A percentile compares a stretch with the other conserved stretches of the same genome.
These are phyloP conservation scores for Ophiocordyceps camponoti-saundersi DNA, from an alignment of 2,329 filamentous ascomycete genomes.

Conservation along the genomic window DNA sequence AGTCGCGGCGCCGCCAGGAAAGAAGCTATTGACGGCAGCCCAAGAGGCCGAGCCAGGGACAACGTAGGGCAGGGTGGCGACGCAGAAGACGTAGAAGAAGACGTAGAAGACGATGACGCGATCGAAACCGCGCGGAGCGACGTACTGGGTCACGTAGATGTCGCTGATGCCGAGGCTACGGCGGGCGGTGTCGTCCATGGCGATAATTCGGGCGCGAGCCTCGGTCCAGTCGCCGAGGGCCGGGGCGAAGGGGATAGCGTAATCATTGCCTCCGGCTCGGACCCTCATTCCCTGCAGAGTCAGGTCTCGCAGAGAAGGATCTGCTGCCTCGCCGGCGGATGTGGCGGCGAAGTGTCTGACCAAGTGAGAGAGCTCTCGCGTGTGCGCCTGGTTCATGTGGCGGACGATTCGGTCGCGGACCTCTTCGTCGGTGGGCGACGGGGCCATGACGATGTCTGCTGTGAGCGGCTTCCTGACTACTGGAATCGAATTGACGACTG, in stretches of 20 bases:
- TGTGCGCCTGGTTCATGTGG: constrained; percentile 82
- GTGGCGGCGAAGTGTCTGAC: constrained; percentile 54
- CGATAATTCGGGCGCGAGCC: constrained; percentile 51
- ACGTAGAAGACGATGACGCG: constrained; percentile 36
- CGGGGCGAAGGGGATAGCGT: constrained; percentile 48
- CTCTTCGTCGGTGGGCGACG: constrained; percentile 9
- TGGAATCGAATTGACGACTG: too few relatives aligned
- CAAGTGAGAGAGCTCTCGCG: constrained; percentile 56
- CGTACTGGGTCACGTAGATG: constrained; percentile 23
- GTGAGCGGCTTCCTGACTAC: too few relatives aligned
- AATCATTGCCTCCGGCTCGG: constrained; percentile 24
- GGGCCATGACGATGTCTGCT: constrained; percentile 5
- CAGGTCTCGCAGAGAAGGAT: constrained; percentile 45
- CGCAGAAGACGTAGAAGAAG: constrained; percentile 33
- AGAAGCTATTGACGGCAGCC: constrained; percentile 27
- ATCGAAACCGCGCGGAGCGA: constrained; percentile 26
- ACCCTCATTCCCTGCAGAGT: constrained; percentile 47
- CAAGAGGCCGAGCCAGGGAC: constrained; percentile 32
- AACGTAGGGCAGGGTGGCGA: constrained; percentile 30
- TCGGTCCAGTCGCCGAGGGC: constrained; percentile 53
- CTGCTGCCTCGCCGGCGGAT: constrained; percentile 29
- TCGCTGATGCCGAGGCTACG: constrained; percentile 40
- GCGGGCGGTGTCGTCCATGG: constrained; percentile 45
- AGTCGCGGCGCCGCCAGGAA: constrained; percentile 40
- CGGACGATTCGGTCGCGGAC: constrained; percentile 31